Evolutionary conservation across 2,329 filamentous ascomycete genomes (phyloP).

Genomic region (Metarhizium humberi): DNA sequence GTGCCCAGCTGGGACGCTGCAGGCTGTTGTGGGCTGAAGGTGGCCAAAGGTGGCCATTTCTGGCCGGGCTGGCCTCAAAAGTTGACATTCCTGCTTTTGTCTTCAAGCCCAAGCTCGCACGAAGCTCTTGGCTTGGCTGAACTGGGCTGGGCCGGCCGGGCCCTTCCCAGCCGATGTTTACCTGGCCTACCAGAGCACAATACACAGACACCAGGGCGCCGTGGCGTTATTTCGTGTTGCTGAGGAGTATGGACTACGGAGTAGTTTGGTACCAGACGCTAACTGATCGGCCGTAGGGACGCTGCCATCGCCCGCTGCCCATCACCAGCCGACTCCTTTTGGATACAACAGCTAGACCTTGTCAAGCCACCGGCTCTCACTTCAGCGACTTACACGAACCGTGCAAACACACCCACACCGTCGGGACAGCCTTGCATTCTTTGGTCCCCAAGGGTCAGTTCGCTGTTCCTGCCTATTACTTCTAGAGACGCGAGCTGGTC

Average conservation of each 20-base stretch:
- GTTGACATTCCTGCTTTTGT: neutral
- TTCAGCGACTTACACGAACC: neutral
- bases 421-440: neutral
- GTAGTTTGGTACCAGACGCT: neutral
- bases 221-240: neutral
- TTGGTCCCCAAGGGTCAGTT: neutral
- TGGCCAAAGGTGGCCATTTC: conserved; percentile 1
- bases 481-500: neutral
- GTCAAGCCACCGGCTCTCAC: neutral
- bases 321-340: neutral
- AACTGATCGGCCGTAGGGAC: neutral
- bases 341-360: neutral
- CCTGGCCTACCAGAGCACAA: neutral
- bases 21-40: neutral
- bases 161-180: neutral
- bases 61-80: neutral
- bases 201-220: neutral
- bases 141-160: neutral
- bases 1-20: conserved; percentile 1
- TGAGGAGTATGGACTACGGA: neutral
- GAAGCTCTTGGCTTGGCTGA: neutral
- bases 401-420: neutral
- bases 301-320: neutral
- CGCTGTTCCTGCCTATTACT: neutral
- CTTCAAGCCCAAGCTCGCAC: neutral